Evolutionary conservation across 2,329 filamentous ascomycete species (phyloP), one percentile per base, ranked within the genome.

Genomic region (Neonectria hederae): DNA sequence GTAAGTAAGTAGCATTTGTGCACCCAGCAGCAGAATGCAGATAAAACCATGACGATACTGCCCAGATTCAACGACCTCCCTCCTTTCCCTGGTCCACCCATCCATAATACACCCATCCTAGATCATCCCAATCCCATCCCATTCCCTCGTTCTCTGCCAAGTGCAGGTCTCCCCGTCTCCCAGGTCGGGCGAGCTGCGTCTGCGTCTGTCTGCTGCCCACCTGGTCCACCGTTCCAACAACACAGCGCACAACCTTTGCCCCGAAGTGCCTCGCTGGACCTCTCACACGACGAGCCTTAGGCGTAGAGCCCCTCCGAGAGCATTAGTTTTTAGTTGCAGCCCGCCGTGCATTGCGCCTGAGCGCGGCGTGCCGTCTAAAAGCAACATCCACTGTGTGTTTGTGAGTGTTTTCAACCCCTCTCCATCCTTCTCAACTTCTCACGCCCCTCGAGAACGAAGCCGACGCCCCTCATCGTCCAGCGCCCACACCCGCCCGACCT

Each of bases 251-350:
- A 17, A 26, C 19, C n/a, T 59, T 52, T 30, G 21, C 30, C 21
- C 59, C 51, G 45, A 52, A n/a, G 26, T 48, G 42, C 54, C 51
- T 58, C 48, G 54, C 35, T 59, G 59, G 55, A 55, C 62, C 61
- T 69, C 64, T 70, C 65, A 69, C 69, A 67, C 24, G 55, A 61
- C 54, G 66, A 62, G 68, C 66, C 62, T 64, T 72, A 71, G 66
- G 66, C 68, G 69, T 68, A 72, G 68, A 67, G 61, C 62, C 66
- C 66, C 66, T 66, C 59, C 60, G 45, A 35, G 28, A 42, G 42
- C 45, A 14, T 49, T 21, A 4, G 45, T 26, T 40, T 54, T 32
- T 35, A 35, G 48, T 51, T 19, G 48, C 28, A 51, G 48, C 26
- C 48, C 28, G 26, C 17, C 35, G n/a, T 51, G 48, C 48, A 51